phyloP scores from a whole-genome alignment of 78 protist genomes.

The Dictyostelium firmibasis region DNA sequence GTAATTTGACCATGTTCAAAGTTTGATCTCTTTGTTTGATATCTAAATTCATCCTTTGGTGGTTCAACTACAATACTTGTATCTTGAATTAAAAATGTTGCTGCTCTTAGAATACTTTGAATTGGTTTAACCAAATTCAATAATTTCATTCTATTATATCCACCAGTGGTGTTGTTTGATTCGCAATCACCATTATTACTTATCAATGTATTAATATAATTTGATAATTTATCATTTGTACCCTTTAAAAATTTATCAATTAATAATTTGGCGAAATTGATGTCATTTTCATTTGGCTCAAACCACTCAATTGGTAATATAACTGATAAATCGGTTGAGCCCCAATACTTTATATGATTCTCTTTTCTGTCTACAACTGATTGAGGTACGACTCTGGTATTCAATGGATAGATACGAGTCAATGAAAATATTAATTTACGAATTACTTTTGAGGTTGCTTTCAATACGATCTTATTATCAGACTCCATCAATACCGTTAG shows the following conservation, averaged over 20 bases:
- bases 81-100: conserved; percentile 16
- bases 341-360: conserved; percentile 62
- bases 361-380: background rate
- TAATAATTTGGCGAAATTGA: conserved; percentile 17
- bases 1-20: conserved; percentile 17
- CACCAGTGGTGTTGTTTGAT: background rate
- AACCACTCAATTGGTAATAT: conserved; percentile 59
- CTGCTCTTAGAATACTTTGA: background rate
- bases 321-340: background rate
- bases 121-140: background rate
- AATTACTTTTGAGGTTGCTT: conserved; percentile 2
- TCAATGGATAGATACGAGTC: conserved; percentile 51
- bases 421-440: conserved; percentile 48
- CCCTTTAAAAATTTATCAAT: conserved; percentile 18
- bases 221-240: background rate
- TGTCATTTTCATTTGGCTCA: conserved; percentile 45
- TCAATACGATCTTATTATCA: conserved; percentile 31
- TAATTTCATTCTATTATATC: conserved; percentile 22
- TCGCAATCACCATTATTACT: background rate
- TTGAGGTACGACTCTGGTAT: conserved; percentile 14
- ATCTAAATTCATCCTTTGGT: background rate
- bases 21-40: background rate
- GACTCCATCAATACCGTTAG: conserved; percentile 17
- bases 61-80: background rate
- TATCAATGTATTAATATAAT: background rate